Evolutionary conservation across 208 protist genomes (phyloP).

Genomic region (Strigomonas culicis): DNA sequence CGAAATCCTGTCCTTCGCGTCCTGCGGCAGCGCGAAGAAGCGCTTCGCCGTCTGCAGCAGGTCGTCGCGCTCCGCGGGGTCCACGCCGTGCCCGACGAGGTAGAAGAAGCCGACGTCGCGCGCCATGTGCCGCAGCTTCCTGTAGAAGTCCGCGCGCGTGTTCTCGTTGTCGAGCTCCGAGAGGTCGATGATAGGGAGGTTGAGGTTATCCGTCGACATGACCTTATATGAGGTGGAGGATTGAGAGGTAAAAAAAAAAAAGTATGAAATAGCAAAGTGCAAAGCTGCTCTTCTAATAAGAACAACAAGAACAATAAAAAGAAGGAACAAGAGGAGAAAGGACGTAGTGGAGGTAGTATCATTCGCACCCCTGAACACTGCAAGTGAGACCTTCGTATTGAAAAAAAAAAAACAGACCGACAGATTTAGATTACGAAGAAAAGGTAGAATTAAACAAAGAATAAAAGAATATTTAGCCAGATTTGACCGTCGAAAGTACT

Average conservation of each 20-base stretch:
- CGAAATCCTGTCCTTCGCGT: conserved; percentile 14
- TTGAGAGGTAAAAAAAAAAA: too few species aligned
- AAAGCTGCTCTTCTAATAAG: background rate
- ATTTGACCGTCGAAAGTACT: too few species aligned
- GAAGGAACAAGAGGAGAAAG: background rate
- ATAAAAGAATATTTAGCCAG: too few species aligned
- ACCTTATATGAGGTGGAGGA: background rate
- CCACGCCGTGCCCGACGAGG: conserved; percentile 16
- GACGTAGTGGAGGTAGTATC: too few species aligned
- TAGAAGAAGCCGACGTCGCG: conserved; percentile 19
- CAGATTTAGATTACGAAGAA: too few species aligned
- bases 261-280: background rate
- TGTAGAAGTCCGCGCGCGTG: conserved; percentile 11
- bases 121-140: conserved; percentile 14
- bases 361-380: too few species aligned
- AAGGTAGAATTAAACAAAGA: too few species aligned
- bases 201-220: background rate
- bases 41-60: conserved; percentile 10
- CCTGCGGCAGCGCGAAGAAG: conserved; percentile 16
- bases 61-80: conserved; percentile 7
- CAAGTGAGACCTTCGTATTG: too few species aligned
- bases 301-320: background rate
- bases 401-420: conserved; percentile 10
- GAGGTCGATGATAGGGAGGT: conserved; percentile 14
- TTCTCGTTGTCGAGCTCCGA: conserved; percentile 4